Evolutionary conservation across 805 yeast genomes (phyloP), one percentile per base, ranked within the genome.

Genomic region (Spathaspora gorwiae): DNA sequence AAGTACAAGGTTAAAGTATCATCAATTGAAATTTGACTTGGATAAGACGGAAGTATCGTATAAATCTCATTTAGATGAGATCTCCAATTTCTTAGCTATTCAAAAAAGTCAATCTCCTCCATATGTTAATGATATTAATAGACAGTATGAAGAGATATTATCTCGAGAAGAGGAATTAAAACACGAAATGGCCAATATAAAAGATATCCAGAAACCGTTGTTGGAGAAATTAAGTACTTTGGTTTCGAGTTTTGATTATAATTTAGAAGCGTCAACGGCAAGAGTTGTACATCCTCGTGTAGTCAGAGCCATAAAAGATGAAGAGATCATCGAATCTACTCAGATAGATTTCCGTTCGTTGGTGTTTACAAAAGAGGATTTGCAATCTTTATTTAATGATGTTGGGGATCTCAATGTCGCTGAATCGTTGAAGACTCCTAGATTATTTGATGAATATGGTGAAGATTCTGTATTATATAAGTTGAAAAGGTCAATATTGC

Each of bases 121-220:
- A 26, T 51, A 56, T 44, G 39, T 57, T 11, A 51, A 54, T 6
- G 53, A 56, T 9, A 54, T 70, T 8, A 51, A 54, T 19, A 37
- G 39, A 12, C 54, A 64, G 33, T 55, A 54, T 36, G 59, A 54
- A 12, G 47, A 47, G 7, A 50, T 70, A 10, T 26, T 49, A 3
- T 39, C 32, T 3, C 46, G 51, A 14, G 54, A 61, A 36, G 37
- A 47, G 3, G 34, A 30, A 5, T 41, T 60, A 4, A 42, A 52
- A 11, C 48, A 49, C 15, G 59, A 58, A 29, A 60, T 65, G 8
- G 52, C 52, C n/a, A 52, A 57, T 13, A 55, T 68, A 33, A 55
- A 51, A 34, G 54, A 56, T 9, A 56, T 58, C 7, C 67, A 69
- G 44, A 57, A 65, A 41, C 76, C 75, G 2, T 47, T 66, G 10